Evolutionary conservation across 2,329 filamentous ascomycete genomes (phyloP).

Genomic region (Penicillium sumatraense): DNA sequence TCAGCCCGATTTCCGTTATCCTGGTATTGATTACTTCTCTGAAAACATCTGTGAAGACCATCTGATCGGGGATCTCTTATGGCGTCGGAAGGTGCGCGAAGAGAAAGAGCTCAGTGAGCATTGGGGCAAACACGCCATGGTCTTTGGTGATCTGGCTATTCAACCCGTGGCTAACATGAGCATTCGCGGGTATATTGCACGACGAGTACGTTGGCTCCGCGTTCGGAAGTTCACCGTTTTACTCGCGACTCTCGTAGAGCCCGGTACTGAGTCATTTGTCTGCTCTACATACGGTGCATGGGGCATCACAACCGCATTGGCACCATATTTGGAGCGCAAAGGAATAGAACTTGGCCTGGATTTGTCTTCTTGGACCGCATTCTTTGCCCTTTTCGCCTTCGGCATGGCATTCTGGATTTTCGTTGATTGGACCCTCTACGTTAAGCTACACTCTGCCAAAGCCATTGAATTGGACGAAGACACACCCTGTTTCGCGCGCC

Average conservation of each 20-base stretch:
- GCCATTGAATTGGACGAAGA: slow-evolving; percentile 72
- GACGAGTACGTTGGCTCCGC: slow-evolving; percentile 85
- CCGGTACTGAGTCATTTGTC: slow-evolving; percentile 84
- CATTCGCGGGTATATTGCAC: slow-evolving; percentile 74
- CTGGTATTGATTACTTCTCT: slow-evolving; percentile 89
- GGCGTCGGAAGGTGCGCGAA: slow-evolving; percentile 58
- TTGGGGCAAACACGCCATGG: slow-evolving; percentile 79
- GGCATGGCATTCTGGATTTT: slow-evolving; percentile 73
- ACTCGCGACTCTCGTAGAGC: slow-evolving; percentile 86
- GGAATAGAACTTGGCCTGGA: slow-evolving; percentile 50
- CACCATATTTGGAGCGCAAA: slow-evolving; percentile 59
- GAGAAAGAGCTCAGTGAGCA: slow-evolving; percentile 42
- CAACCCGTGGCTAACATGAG: slow-evolving; percentile 88
- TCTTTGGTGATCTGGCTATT: slow-evolving; percentile 83
- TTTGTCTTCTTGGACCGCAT: slow-evolving; percentile 69
- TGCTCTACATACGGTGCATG: slow-evolving; percentile 82
- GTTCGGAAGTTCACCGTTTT: slow-evolving; percentile 94
- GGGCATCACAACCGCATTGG: slow-evolving; percentile 71
- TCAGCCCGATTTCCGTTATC: slow-evolving; percentile 51
- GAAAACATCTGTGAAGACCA: slow-evolving; percentile 98
- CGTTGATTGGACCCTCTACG: slow-evolving; percentile 75
- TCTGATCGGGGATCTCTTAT: slow-evolving; percentile 88
- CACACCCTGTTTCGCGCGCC: slow-evolving; percentile 73
- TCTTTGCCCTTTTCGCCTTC: slow-evolving; percentile 67
- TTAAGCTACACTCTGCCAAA: slow-evolving; percentile 72